A percentile compares a stretch with the other conserved stretches of the same genome.
phyloP scores from a whole-genome alignment of 202 grass and related monocot genomes.

The Alloteropsis angusta region DNA sequence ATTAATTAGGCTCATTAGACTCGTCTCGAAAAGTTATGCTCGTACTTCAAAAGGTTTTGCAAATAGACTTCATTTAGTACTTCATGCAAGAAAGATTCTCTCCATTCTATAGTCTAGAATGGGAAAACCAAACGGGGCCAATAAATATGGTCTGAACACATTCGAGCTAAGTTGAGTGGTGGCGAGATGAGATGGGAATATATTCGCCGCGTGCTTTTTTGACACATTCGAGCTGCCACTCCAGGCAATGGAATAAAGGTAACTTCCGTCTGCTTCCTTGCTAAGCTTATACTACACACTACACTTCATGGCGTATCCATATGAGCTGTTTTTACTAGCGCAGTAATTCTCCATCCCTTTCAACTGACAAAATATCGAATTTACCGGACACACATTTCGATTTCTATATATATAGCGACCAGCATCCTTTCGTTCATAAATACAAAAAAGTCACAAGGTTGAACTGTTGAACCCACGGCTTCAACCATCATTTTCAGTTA shows the following conservation, averaged over 20 bases:
- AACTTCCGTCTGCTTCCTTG: slow-evolving; percentile 44
- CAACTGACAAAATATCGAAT: neutral
- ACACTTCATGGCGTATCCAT: neutral
- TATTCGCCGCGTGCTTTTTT: slow-evolving; percentile 35
- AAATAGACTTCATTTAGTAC: too few species aligned
- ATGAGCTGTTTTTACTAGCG: neutral
- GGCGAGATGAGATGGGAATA: slow-evolving; percentile 23
- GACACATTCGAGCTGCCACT: neutral
- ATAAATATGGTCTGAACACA: neutral
- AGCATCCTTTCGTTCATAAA: too few species aligned
- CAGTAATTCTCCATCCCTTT: neutral
- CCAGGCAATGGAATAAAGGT: slow-evolving; percentile 37
- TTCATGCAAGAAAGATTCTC: too few species aligned
- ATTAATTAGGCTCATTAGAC: too few species aligned
- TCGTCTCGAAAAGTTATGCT: too few species aligned
- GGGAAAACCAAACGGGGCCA: too few species aligned
- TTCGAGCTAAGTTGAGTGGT: slow-evolving; percentile 6
- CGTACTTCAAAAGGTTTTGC: too few species aligned
- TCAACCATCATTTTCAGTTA: neutral
- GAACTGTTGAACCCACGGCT: neutral
- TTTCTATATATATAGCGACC: neutral
- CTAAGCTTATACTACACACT: slow-evolving; percentile 21
- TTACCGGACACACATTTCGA: neutral
- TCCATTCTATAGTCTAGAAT: too few species aligned
- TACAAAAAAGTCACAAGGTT: neutral